phyloP scores from a whole-genome alignment of 345 rosid genomes.

The Salix brachista region DNA sequence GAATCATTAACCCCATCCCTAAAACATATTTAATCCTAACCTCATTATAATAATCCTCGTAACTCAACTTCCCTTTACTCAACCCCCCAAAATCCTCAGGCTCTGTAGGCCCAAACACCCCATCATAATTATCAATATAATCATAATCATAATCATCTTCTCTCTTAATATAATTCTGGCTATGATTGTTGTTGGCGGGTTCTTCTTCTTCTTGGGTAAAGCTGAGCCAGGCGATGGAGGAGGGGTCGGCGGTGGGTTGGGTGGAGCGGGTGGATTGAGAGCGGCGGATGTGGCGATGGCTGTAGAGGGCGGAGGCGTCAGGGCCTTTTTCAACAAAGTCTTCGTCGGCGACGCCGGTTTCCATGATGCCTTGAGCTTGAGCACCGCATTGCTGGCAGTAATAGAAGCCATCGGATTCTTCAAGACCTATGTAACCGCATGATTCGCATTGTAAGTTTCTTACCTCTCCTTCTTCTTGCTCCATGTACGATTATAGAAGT shows the following conservation, averaged over 20 bases:
- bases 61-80: conserved; percentile 18
- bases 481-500: too few relatives aligned
- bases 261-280: conserved; percentile 14
- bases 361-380: conserved; percentile 42
- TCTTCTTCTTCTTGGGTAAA: conserved; percentile 22
- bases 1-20: conserved; percentile 65
- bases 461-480: conserved; percentile 7
- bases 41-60: conserved; percentile 58
- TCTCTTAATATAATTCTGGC: conserved; percentile 6
- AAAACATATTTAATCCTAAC: conserved; percentile 62
- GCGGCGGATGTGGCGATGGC: conserved; percentile 33
- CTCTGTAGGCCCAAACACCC: conserved; percentile 32
- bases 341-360: conserved; percentile 57
- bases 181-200: neutral
- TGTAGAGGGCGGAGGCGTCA: conserved; percentile 45
- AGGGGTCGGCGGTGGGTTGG: conserved; percentile 21
- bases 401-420: conserved; percentile 49
- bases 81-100: conserved; percentile 50
- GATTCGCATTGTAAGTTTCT: conserved; percentile 23
- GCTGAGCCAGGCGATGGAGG: conserved; percentile 44
- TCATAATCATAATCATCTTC: conserved; percentile 8
- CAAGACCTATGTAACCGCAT: conserved; percentile 51
- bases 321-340: conserved; percentile 47
- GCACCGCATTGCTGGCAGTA: conserved; percentile 51
- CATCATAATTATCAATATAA: conserved; percentile 5